A percentile compares a stretch with the other conserved stretches of the same genome.
These are phyloP conservation scores for Santalum album DNA, from an alignment of 164 flowering plant species.

Conservation along the genomic window DNA sequence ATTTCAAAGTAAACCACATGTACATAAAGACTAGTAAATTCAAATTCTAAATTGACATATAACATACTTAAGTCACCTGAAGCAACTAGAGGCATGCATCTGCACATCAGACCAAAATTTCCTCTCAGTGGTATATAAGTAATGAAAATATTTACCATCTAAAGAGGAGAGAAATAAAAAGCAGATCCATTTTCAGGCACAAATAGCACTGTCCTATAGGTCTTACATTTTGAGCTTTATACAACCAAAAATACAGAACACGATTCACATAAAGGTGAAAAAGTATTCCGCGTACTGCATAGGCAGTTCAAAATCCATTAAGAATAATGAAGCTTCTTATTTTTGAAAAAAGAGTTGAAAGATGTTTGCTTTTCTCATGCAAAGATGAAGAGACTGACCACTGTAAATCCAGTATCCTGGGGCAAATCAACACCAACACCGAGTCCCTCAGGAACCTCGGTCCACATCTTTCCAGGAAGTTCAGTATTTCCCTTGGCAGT, in stretches of 20 bases:
- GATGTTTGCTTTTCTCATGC: not conserved
- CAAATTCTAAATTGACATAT: not conserved
- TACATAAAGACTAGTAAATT: too few species aligned
- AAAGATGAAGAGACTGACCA: constrained; percentile 24
- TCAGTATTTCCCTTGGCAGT: constrained; percentile 19
- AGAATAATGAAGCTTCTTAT: not conserved
- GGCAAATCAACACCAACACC: constrained; percentile 34
- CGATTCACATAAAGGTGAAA: not conserved
- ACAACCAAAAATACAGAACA: too few species aligned
- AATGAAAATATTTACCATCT: too few species aligned
- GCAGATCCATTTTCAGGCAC: too few species aligned
- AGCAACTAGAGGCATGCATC: not conserved
- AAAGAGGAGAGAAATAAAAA: too few species aligned
- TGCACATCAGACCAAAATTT: not conserved
- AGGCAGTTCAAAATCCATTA: not conserved
- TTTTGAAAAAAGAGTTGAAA: too few species aligned
- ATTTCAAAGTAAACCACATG: too few species aligned
- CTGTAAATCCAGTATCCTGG: constrained; percentile 10
- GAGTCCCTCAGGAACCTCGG: constrained; percentile 24
- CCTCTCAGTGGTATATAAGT: too few species aligned
- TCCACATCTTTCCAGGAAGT: constrained; percentile 11
- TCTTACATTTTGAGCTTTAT: too few species aligned
- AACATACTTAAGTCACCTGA: not conserved
- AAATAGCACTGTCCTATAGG: too few species aligned
- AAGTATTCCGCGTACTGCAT: not conserved